These are phyloP conservation scores for Tolypocladium endophyticum DNA, from an alignment of 2,329 filamentous ascomycete genomes.

Conservation along the genomic window DNA sequence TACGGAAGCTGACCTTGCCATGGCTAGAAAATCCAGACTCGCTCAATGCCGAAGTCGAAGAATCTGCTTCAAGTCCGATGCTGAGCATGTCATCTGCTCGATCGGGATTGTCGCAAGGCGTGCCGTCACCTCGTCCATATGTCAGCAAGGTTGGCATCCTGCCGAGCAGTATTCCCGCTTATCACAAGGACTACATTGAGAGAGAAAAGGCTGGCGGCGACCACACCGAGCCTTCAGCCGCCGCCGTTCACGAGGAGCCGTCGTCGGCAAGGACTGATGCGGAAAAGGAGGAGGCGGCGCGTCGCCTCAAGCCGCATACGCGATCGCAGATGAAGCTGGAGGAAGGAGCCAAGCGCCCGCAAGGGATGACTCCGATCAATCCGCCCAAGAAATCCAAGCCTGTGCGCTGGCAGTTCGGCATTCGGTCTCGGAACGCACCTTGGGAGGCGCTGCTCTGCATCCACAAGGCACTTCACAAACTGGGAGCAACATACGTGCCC, in stretches of 20 bases:
- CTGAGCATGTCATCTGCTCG: conserved; percentile 44
- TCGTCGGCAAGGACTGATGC: conserved; percentile 48
- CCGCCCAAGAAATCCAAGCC: conserved; percentile 64
- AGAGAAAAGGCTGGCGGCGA: conserved; percentile 47
- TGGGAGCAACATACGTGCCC: conserved; percentile 79
- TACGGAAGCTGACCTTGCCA: conserved; percentile 9
- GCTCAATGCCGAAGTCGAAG: conserved; percentile 23
- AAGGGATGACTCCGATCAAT: conserved; percentile 51
- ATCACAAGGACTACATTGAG: conserved; percentile 86
- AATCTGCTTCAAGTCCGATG: conserved; percentile 37
- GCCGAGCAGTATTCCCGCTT: conserved; percentile 80
- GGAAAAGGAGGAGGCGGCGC: conserved; percentile 71
- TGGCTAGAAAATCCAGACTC: conserved; percentile 22
- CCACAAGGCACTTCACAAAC: conserved; percentile 79
- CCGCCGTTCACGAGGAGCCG: conserved; percentile 36
- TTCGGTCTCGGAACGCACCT: conserved; percentile 85
- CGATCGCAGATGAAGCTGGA: conserved; percentile 61
- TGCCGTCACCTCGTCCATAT: conserved; percentile 42
- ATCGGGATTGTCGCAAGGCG: conserved; percentile 40
- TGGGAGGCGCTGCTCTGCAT: conserved; percentile 92
- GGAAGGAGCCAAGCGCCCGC: conserved; percentile 47
- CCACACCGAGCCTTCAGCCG: conserved; percentile 28
- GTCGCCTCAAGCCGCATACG: conserved; percentile 77
- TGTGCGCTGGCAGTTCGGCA: conserved; percentile 96
- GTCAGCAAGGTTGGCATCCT: conserved; percentile 85